Percentiles rank a stretch among this genome's conserved stretches.
Conservation (phyloP, 2,329 filamentous ascomycete species). For the Beauveria sp. region DNA sequence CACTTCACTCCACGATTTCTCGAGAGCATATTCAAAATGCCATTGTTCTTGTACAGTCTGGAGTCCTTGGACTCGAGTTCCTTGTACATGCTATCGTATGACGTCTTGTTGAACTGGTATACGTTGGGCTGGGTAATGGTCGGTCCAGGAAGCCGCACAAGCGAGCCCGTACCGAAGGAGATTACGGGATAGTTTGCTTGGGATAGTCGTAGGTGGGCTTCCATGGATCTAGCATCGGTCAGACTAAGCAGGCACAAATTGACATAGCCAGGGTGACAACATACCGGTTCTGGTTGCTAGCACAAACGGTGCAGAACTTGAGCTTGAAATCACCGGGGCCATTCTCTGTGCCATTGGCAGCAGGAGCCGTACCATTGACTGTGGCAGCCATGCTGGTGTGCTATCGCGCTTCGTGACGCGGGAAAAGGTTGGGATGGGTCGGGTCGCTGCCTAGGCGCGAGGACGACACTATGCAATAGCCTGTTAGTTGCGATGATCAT, state of each 20-base stretch:
- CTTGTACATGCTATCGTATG: conserved; percentile 89
- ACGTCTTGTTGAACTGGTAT: conserved; percentile 96
- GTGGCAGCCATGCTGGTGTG: conserved; percentile 30
- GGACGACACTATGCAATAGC: neutral
- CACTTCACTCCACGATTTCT: conserved; percentile 89
- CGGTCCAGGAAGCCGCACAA: conserved; percentile 87
- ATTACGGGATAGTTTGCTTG: conserved; percentile 88
- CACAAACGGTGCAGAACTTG: conserved; percentile 97
- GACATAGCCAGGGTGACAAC: conserved; percentile 18
- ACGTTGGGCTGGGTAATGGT: conserved; percentile 91
- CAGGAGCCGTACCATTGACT: conserved; percentile 30
- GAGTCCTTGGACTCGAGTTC: conserved; percentile 82
- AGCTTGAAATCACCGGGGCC: conserved; percentile 68
- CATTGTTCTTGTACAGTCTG: conserved; percentile 82
- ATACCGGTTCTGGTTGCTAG: conserved; percentile 93
- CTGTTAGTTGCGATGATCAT: conserved; percentile 6
- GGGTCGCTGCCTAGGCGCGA: conserved; percentile 8
- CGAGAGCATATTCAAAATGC: conserved; percentile 90
- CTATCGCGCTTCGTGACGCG: neutral
- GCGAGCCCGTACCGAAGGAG: conserved; percentile 91
- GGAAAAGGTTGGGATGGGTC: conserved; percentile 11
- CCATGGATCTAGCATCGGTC: conserved; percentile 65
- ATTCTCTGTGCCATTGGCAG: conserved; percentile 39
- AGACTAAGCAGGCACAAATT: neutral
- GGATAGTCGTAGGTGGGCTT: conserved; percentile 90